Percentiles rank a stretch among this genome's conserved stretches.
Evolutionary conservation across 441 rosid genomes (phyloP).

Genomic region (Flueggea neowawraea): DNA sequence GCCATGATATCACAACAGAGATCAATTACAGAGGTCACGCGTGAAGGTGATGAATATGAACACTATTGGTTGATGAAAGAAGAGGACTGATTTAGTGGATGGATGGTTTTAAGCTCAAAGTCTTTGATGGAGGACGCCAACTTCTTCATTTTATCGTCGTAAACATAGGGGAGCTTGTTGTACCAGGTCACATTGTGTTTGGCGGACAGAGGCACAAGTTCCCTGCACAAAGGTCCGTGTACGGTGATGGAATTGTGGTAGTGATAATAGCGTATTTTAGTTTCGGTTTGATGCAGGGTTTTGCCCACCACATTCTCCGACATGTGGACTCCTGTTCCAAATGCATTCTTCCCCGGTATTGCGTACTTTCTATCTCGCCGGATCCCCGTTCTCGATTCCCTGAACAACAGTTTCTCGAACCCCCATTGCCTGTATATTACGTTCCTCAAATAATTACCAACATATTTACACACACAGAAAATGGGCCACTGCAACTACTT

Average conservation of each 20-base stretch:
- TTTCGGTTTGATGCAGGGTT: conserved; percentile 71
- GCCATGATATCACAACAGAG: no score
- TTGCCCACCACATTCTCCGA: conserved; percentile 72
- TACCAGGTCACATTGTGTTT: conserved; percentile 44
- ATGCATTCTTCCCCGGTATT: conserved; percentile 76
- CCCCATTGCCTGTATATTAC: conserved; percentile 66
- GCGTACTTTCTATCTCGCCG: conserved; percentile 82
- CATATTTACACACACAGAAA: no score
- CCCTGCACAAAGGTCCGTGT: conserved; percentile 57
- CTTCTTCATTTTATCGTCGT: conserved; percentile 70
- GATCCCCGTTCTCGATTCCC: conserved; percentile 57
- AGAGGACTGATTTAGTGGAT: conserved; percentile 19
- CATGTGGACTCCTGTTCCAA: conserved; percentile 85
- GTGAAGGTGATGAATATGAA: no score
- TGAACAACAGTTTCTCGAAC: conserved; percentile 73
- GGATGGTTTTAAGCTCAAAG: conserved; percentile 52
- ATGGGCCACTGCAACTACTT: background rate
- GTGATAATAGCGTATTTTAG: conserved; percentile 68
- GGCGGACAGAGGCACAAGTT: conserved; percentile 45
- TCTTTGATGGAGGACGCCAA: conserved; percentile 49
- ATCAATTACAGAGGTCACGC: no score
- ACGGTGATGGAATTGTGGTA: conserved; percentile 67
- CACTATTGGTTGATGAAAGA: background rate
- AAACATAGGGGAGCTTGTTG: conserved; percentile 59
- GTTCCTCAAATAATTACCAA: no score